These are phyloP conservation scores for Theileria parva DNA, from an alignment of 169 alveolate species.

Conservation along the genomic window DNA sequence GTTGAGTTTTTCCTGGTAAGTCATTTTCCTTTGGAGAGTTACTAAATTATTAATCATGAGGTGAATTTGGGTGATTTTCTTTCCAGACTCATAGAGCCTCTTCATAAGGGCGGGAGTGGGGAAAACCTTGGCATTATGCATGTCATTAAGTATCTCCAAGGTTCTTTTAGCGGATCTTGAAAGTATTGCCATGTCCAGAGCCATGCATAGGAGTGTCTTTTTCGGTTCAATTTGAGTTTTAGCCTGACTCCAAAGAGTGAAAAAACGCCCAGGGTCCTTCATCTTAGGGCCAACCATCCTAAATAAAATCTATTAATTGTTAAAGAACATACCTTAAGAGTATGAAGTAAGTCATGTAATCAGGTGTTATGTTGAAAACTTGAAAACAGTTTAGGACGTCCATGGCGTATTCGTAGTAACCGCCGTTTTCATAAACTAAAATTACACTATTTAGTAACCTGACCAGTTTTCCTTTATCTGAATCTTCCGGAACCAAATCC, in stretches of 20 bases:
- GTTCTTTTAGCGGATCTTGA: slow-evolving; percentile 71
- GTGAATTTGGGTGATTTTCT: slow-evolving; percentile 78
- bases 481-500: background rate
- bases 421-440: slow-evolving; percentile 74
- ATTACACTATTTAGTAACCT: slow-evolving; percentile 72
- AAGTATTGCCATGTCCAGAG: slow-evolving; percentile 65
- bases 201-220: slow-evolving; percentile 52
- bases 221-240: slow-evolving; percentile 23
- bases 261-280: slow-evolving; percentile 71
- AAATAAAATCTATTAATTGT: background rate
- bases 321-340: slow-evolving; percentile 57
- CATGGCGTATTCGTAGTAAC: slow-evolving; percentile 78
- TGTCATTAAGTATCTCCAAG: slow-evolving; percentile 67
- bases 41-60: slow-evolving; percentile 60
- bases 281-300: slow-evolving; percentile 57
- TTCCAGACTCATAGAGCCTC: slow-evolving; percentile 76
- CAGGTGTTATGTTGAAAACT: slow-evolving; percentile 61
- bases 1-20: slow-evolving; percentile 54
- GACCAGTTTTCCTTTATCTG: background rate
- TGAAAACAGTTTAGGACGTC: slow-evolving; percentile 76
- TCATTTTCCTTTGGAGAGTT: slow-evolving; percentile 67
- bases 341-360: slow-evolving; percentile 43
- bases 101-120: slow-evolving; percentile 78
- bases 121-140: slow-evolving; percentile 71
- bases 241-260: slow-evolving; percentile 62